Evolutionary conservation across 192 early-diverging fungal genomes (phyloP), one percentile per base, ranked within the genome.

Genomic region (Geranomyces michiganensis): DNA sequence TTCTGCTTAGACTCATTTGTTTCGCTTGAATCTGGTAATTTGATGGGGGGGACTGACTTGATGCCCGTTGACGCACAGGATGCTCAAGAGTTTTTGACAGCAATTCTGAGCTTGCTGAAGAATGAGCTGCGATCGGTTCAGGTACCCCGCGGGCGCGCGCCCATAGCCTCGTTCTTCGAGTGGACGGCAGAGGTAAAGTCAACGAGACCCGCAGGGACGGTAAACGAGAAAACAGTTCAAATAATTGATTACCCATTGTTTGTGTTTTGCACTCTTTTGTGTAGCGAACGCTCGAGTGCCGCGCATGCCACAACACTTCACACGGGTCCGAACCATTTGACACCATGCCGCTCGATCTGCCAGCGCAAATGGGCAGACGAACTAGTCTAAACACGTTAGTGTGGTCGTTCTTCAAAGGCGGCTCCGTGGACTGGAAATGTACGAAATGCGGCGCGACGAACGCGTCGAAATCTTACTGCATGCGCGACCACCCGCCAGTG

Each of bases 401-500:
- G 12, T 24, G 4, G 5, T 26, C 22, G 15, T 70, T 70, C 43
- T 70, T 70, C 68, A 70, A 70, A 36, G 51, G 58, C 30, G 58
- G 58, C 30, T 4, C n/a, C 9, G 44, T 64, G 12, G 62, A 64
- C 9, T 64, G 62, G 62, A 64, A 64, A 46, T 64, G 62, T 36
- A 29, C 15, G 3, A 19, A 29, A 8, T 64, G 62, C 44, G 62
- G 62, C 33, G 33, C 62, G 3, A n/a, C 33, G 4, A 22, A 45
- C 33, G 62, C 62, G 12, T 45, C 41, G 5, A 64, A 64, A 29
- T 43, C 44, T 6, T 70, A 56, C 29, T 27, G 33, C 8, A 86
- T 89, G 64, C 77, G 80, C 33, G 76, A 72, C 33, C 67, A 89
- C n/a, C 88, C 88, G 17, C 74, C 74, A 9, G 84, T 80, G 44